These are phyloP conservation scores for Rosa rugosa DNA, from an alignment of 306 rosid species.

Conservation along the genomic window DNA sequence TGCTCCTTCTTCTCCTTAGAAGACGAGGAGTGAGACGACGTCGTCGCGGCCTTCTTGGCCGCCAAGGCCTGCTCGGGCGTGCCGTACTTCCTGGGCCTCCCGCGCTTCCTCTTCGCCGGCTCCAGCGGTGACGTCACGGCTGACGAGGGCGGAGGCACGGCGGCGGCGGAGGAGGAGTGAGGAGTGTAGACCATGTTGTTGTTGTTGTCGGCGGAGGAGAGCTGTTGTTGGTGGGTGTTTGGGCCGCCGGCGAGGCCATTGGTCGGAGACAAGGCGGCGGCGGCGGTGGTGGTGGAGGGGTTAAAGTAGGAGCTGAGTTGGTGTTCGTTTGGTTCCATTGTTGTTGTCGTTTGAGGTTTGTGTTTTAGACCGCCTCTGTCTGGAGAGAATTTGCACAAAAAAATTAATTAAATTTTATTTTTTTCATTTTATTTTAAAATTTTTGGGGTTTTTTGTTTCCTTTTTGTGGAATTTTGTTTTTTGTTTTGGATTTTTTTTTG, in stretches of 20 bases:
- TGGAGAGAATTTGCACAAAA: conserved; percentile 32
- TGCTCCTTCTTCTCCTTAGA: conserved; percentile 51
- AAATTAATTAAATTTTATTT: not conserved
- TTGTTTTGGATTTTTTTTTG: not conserved
- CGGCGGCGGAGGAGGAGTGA: conserved; percentile 46
- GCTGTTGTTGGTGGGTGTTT: conserved; percentile 23
- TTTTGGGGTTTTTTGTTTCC: not conserved
- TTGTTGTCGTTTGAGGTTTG: conserved; percentile 14
- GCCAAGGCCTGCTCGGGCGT: conserved; percentile 88
- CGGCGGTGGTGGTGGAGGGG: conserved; percentile 25
- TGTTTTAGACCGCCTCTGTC: conserved; percentile 34
- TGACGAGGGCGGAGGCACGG: conserved; percentile 37
- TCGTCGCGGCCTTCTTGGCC: conserved; percentile 79
- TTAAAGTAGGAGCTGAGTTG: conserved; percentile 78
- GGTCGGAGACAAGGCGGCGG: conserved; percentile 43
- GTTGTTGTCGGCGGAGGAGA: not conserved
- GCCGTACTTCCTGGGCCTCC: conserved; percentile 85
- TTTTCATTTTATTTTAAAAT: conserved; percentile 20
- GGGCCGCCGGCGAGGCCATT: conserved; percentile 48
- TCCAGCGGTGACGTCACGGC: conserved; percentile 58
- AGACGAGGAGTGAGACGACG: conserved; percentile 67
- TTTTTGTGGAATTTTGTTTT: not conserved
- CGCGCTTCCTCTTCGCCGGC: conserved; percentile 78
- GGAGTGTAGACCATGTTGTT: conserved; percentile 48
- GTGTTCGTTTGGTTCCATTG: conserved; percentile 88